A percentile compares a stretch with the other conserved stretches of the same genome.
Conservation (phyloP, 1,284 basidiomycete genomes). For the Xerocomus subilludens region DNA sequence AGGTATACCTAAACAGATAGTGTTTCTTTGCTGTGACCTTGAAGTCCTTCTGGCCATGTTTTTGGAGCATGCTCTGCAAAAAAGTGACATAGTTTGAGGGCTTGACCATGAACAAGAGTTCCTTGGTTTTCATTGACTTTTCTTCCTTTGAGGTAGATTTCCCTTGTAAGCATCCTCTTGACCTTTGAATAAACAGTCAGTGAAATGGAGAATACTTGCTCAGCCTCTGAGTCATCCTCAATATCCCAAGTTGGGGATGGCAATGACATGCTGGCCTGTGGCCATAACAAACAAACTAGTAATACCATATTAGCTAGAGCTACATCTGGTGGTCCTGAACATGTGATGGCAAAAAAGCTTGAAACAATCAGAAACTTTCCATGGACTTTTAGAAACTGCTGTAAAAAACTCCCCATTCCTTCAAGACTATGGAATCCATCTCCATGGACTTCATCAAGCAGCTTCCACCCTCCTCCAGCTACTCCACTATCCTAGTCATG, state of each 20-base stretch:
- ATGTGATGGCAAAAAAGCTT: no score
- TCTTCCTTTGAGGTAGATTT: slow-evolving; percentile 6
- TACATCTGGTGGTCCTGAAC: no score
- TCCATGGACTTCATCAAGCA: no score
- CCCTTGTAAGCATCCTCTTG: background rate
- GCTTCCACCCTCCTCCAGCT: no score
- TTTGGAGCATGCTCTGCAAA: background rate
- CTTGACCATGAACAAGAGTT: background rate
- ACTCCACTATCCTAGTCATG: no score
- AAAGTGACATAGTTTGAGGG: background rate
- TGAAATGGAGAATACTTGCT: slow-evolving; percentile 21
- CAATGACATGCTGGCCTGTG: background rate
- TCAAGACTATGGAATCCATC: no score
- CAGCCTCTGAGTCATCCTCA: background rate
- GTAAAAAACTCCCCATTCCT: no score
- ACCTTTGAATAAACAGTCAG: slow-evolving; percentile 11
- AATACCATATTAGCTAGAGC: no score
- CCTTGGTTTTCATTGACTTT: slow-evolving; percentile 1
- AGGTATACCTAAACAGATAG: slow-evolving; percentile 11
- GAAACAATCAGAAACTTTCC: background rate
- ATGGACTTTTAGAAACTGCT: background rate
- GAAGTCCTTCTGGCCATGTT: slow-evolving; percentile 1
- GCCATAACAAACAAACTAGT: background rate
- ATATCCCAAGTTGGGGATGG: background rate
- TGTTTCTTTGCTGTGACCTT: background rate